These are phyloP conservation scores for Euptelea pleiosperma DNA, from an alignment of 164 flowering plant genomes.

Conservation along the genomic window DNA sequence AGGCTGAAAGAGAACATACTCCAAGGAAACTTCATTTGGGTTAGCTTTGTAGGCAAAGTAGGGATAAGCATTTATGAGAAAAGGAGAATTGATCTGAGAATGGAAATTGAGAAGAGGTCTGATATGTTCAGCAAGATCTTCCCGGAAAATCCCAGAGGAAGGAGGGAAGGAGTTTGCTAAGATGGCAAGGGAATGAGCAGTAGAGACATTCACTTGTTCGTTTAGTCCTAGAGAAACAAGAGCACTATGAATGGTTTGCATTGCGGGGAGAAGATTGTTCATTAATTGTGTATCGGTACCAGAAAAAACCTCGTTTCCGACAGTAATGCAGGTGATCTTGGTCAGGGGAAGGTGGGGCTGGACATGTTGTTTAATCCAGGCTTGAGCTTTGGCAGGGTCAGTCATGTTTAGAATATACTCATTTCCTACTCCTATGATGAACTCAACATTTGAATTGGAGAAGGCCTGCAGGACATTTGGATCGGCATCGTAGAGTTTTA, in stretches of 20 bases:
- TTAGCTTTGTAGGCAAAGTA: slow-evolving; percentile 76
- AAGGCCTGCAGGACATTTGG: slow-evolving; percentile 69
- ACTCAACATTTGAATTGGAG: slow-evolving; percentile 56
- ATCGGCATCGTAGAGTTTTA: slow-evolving; percentile 78
- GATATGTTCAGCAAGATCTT: slow-evolving; percentile 47
- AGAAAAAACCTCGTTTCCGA: slow-evolving; percentile 73
- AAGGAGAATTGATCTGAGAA: slow-evolving; percentile 59
- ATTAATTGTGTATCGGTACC: slow-evolving; percentile 31
- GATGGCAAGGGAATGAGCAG: slow-evolving; percentile 69
- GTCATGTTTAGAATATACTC: slow-evolving; percentile 47
- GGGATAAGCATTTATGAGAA: slow-evolving; percentile 87
- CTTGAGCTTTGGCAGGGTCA: slow-evolving; percentile 48
- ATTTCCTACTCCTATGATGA: slow-evolving; percentile 61
- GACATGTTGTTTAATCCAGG: slow-evolving; percentile 54
- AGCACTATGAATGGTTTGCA: slow-evolving; percentile 55
- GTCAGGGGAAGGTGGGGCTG: slow-evolving; percentile 51
- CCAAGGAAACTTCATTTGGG: slow-evolving; percentile 45
- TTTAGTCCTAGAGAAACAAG: slow-evolving; percentile 52
- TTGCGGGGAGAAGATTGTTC: slow-evolving; percentile 63
- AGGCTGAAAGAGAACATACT: slow-evolving; percentile 67
- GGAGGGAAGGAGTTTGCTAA: slow-evolving; percentile 73
- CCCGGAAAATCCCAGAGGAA: slow-evolving; percentile 62
- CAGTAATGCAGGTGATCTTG: slow-evolving; percentile 52
- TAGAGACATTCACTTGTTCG: slow-evolving; percentile 55
- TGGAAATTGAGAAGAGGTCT: slow-evolving; percentile 62